phyloP scores from a whole-genome alignment of 148 eudicot genomes.

The Chenopodium album region DNA sequence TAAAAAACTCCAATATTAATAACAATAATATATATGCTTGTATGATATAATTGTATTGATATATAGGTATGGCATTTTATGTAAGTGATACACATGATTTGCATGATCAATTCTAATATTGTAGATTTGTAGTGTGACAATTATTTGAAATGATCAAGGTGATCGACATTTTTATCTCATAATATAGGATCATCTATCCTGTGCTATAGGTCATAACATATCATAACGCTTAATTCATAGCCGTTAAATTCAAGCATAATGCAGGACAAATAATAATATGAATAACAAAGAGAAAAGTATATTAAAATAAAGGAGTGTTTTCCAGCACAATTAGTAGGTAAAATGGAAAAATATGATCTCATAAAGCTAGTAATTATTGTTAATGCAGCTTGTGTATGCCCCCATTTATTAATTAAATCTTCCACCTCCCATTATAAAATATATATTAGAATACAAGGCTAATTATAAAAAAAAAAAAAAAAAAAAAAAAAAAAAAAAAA shows the following conservation, averaged over 20 bases:
- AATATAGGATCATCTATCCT: too few species aligned
- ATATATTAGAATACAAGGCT: background rate
- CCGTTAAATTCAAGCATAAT: background rate
- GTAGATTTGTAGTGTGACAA: too few species aligned
- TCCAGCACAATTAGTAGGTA: slow-evolving; percentile 1
- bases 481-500: too few species aligned
- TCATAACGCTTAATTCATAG: background rate
- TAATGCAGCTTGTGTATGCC: slow-evolving; percentile 18
- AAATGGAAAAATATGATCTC: slow-evolving; percentile 15
- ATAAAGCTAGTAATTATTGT: slow-evolving; percentile 8
- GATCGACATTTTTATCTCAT: too few species aligned
- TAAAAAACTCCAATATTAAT: too few species aligned
- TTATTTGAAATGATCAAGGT: too few species aligned
- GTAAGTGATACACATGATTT: too few species aligned
- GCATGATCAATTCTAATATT: too few species aligned
- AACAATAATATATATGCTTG: too few species aligned
- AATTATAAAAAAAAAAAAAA: background rate
- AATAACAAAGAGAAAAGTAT: background rate
- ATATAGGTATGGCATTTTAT: too few species aligned
- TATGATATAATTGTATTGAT: too few species aligned
- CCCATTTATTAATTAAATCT: slow-evolving; percentile 9
- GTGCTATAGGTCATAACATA: too few species aligned
- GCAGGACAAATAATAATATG: background rate
- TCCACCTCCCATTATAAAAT: slow-evolving; percentile 17
- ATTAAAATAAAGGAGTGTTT: background rate